Base-by-base conservation (phyloP, 2,329 filamentous ascomycete genomes). In the Huntiella moniliformis region DNA sequence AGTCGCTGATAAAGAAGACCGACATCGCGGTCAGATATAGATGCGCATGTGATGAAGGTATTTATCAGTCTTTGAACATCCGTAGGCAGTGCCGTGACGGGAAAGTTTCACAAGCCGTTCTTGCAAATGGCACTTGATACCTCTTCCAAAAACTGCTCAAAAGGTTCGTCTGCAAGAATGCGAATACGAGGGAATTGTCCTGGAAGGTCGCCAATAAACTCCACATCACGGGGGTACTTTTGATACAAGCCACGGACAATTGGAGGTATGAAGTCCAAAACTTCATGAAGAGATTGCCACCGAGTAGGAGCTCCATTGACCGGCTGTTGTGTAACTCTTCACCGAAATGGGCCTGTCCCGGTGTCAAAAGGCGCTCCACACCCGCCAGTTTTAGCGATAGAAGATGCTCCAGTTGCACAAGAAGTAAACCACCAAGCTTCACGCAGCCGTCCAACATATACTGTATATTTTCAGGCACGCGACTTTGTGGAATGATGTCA, bases 321-420 rank as follows among this genome's bases (percentile, higher is more conserved):
- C 0, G 65, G 51, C 1, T 55, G 53, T 48, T 76, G 70, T 0
- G 55, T 50, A 74, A 53, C 1, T 49, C 38, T 1, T 49, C 39
- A 0, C 65, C 65, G 1, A 42, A 33, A 15, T 35, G 12, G 28
- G 42, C 11, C 5, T 33, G 38, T n/a, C 32, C 34, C 10, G n/a
- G 8, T 11, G 48, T 40, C n/a, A 46, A 32, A 3, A 63, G 42
- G 0, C 7, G 13, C 47, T 80, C 74, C 0, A 76, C 54, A 0
- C 70, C 71, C 63, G 78, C 73, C 0, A 82, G 61, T 51, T 77
- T 66, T 40, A 81, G 72, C 0, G 77, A 82, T 0, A 82, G 56
- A 0, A 79, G 54, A 47, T 81, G 71, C 52, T 81, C 76, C 0
- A 77, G 77, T 33, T 79, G 74, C 0, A 74, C 60, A 1, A 82